Percentiles rank a stretch among this genome's conserved stretches.
phyloP scores from a whole-genome alignment of 2,329 filamentous ascomycete genomes.

The Ophiostoma tasmaniense region DNA sequence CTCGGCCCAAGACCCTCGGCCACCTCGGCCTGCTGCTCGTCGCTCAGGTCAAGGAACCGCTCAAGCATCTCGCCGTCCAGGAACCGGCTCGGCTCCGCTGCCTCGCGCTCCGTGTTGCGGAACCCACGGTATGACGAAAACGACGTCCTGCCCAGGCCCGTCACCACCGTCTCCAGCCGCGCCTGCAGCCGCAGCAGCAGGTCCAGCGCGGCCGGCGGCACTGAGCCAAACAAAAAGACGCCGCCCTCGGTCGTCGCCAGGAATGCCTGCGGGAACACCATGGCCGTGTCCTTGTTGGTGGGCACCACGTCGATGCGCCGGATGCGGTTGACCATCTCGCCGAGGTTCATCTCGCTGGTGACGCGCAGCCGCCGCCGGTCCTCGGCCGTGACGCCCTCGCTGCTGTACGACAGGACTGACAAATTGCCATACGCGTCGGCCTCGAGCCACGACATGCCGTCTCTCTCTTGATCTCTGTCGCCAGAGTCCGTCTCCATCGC shows the following conservation, averaged over 20 bases:
- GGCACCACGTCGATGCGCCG: slow-evolving; percentile 58
- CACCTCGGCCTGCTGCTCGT: slow-evolving; percentile 45
- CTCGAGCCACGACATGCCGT: slow-evolving; percentile 57
- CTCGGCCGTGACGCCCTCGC: slow-evolving; percentile 62
- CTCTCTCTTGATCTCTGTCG: neutral
- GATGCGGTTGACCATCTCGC: slow-evolving; percentile 90
- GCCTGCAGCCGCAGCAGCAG: slow-evolving; percentile 74
- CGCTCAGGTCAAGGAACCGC: slow-evolving; percentile 64
- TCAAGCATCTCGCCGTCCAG: slow-evolving; percentile 90
- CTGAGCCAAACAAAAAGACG: slow-evolving; percentile 80
- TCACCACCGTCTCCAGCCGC: slow-evolving; percentile 57
- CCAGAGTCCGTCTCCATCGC: neutral
- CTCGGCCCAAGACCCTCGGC: slow-evolving; percentile 50
- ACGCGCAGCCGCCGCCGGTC: slow-evolving; percentile 64
- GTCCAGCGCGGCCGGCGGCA: slow-evolving; percentile 64
- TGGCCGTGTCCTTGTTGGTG: slow-evolving; percentile 49
- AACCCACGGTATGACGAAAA: slow-evolving; percentile 80
- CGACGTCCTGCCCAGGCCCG: slow-evolving; percentile 61
- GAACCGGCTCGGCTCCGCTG: slow-evolving; percentile 73
- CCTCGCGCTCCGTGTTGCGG: slow-evolving; percentile 59
- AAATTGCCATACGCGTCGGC: slow-evolving; percentile 85
- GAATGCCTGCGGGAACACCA: slow-evolving; percentile 75
- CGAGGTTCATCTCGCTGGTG: slow-evolving; percentile 73
- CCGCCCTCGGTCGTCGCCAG: slow-evolving; percentile 85
- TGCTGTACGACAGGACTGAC: slow-evolving; percentile 66